phyloP scores from a whole-genome alignment of 1,284 basidiomycete species.

The Apiotrichum montevideense region DNA sequence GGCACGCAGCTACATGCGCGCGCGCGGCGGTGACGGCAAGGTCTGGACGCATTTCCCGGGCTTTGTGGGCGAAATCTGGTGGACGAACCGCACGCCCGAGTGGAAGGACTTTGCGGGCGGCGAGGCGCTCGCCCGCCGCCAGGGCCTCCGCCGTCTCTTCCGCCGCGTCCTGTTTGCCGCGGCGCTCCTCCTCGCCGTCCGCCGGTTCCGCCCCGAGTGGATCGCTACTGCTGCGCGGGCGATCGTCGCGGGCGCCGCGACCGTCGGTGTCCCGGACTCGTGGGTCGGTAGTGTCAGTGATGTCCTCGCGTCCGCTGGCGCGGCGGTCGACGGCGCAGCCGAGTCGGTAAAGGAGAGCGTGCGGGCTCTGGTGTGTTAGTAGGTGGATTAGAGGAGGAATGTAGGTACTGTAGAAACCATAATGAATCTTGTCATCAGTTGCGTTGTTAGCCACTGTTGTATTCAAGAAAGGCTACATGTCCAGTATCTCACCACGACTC shows the following conservation, averaged over 20 bases:
- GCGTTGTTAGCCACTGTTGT: no score
- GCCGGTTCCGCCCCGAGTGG: neutral
- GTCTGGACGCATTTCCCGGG: conserved; percentile 10
- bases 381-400: no score
- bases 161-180: neutral
- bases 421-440: no score
- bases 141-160: neutral
- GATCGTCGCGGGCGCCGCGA: neutral
- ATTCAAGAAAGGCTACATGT: no score
- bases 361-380: no score
- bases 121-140: neutral
- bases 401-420: no score
- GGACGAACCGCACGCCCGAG: conserved; percentile 1
- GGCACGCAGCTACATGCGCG: conserved; percentile 7
- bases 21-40: conserved; percentile 6
- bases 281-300: neutral
- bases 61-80: neutral
- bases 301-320: neutral
- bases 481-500: no score
- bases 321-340: neutral
- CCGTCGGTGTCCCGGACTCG: neutral
- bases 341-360: no score
- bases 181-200: neutral
- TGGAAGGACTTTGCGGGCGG: conserved; percentile 4
- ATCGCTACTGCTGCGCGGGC: neutral